phyloP scores from a whole-genome alignment of 768 basidiomycete genomes.

The Mycena kentingensis region DNA sequence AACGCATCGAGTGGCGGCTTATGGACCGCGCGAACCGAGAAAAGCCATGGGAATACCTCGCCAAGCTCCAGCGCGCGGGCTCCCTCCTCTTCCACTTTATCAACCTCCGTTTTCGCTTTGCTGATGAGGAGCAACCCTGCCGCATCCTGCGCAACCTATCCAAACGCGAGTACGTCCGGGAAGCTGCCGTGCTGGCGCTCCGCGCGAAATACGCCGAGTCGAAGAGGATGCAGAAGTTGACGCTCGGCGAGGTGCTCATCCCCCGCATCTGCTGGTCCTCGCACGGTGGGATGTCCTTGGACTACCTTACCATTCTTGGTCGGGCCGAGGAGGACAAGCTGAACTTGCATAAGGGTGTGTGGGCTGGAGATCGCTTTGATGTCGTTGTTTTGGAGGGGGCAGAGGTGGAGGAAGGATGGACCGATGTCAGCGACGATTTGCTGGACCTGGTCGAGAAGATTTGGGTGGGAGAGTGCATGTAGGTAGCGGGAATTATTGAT shows the following conservation, averaged over 20 bases:
- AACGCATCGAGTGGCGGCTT: neutral
- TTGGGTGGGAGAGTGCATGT: constrained; percentile 5
- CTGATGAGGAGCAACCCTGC: neutral
- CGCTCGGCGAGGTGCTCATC: constrained; percentile 5
- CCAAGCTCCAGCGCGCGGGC: no score
- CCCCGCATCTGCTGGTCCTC: constrained; percentile 13
- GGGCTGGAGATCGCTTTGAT: constrained; percentile 18
- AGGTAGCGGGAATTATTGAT: no score
- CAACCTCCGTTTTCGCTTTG: neutral
- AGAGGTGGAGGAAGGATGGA: constrained; percentile 2
- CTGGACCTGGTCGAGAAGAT: constrained; percentile 9
- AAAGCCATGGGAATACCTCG: no score
- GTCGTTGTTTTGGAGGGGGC: constrained; percentile 4
- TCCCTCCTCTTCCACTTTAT: neutral
- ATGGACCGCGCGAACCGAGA: neutral
- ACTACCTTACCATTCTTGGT: neutral
- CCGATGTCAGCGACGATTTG: constrained; percentile 15
- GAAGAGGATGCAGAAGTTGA: neutral
- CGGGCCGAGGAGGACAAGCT: neutral
- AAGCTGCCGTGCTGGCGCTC: neutral
- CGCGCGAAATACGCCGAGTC: neutral
- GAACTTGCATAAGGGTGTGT: constrained; percentile 6
- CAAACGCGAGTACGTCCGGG: constrained; percentile 5
- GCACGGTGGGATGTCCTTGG: neutral
- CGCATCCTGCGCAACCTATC: constrained; percentile 13